phyloP scores from a whole-genome alignment of 2,329 filamentous ascomycete genomes.

The Aspergillus oerlinghausenensis region DNA sequence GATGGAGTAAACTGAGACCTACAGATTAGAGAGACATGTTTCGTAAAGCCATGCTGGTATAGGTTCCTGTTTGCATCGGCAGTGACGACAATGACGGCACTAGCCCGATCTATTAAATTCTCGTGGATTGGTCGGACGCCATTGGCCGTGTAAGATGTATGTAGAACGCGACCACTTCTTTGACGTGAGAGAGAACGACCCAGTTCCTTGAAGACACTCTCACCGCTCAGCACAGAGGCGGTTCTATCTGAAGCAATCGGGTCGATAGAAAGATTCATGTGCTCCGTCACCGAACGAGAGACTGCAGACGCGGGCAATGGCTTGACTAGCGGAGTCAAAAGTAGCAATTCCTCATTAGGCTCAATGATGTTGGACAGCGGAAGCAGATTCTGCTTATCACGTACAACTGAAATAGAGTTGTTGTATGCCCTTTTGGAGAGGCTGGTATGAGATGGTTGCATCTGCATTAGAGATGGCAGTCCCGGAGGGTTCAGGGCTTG shows the following conservation, averaged over 20 bases:
- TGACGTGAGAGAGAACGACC: conserved; percentile 83
- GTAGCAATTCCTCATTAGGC: conserved; percentile 78
- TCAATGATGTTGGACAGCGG: conserved; percentile 79
- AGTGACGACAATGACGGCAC: conserved; percentile 83
- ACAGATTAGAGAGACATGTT: conserved; percentile 94
- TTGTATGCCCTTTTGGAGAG: conserved; percentile 86
- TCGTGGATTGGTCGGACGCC: conserved; percentile 90
- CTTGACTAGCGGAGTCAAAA: conserved; percentile 85
- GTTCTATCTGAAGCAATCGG: conserved; percentile 54
- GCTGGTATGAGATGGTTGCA: conserved; percentile 76
- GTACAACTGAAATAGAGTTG: conserved; percentile 84
- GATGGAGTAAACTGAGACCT: conserved; percentile 37
- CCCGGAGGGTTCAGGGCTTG: conserved; percentile 85
- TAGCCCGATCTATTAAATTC: conserved; percentile 82
- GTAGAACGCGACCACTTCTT: conserved; percentile 77
- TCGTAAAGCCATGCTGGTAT: conserved; percentile 91
- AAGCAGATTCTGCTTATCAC: conserved; percentile 79
- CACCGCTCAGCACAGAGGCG: conserved; percentile 76
- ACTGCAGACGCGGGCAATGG: conserved; percentile 85
- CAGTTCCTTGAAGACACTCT: conserved; percentile 86
- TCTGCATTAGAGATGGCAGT: conserved; percentile 67
- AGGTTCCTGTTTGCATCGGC: conserved; percentile 91
- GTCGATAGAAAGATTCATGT: conserved; percentile 45
- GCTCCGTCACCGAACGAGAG: conserved; percentile 61
- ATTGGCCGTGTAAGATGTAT: conserved; percentile 93